phyloP scores from a whole-genome alignment of 345 rosid species.

The Hibiscus trionum region DNA sequence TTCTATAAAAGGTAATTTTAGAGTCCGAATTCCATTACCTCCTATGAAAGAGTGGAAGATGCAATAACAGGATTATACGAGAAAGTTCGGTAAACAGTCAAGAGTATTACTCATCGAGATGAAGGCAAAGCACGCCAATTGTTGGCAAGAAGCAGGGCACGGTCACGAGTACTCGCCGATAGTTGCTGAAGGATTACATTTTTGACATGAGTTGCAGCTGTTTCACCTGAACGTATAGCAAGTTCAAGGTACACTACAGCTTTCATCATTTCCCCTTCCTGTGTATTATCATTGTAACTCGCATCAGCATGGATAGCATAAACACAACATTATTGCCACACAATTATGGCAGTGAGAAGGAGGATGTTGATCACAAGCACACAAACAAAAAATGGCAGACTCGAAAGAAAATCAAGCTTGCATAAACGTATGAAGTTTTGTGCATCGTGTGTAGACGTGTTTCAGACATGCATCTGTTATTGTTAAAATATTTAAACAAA shows the following conservation, averaged over 20 bases:
- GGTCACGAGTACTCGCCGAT: slow-evolving; percentile 53
- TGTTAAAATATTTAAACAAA: background rate
- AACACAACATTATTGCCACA: background rate
- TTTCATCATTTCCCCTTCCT: slow-evolving; percentile 78
- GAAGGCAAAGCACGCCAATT: slow-evolving; percentile 47
- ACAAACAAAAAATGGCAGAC: background rate
- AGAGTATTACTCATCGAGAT: slow-evolving; percentile 25
- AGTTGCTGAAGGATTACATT: slow-evolving; percentile 55
- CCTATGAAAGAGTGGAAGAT: background rate
- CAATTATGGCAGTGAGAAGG: background rate
- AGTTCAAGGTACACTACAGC: slow-evolving; percentile 83
- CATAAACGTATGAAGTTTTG: background rate
- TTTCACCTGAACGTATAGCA: slow-evolving; percentile 79
- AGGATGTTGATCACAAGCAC: background rate
- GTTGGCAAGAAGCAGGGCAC: slow-evolving; percentile 46
- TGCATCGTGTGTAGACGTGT: background rate
- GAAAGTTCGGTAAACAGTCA: background rate
- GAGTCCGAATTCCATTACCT: background rate
- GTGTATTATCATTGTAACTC: slow-evolving; percentile 5
- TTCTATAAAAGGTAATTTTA: too few relatives aligned
- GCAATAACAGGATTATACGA: background rate
- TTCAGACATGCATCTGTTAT: background rate
- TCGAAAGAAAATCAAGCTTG: background rate
- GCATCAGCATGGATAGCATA: too few relatives aligned
- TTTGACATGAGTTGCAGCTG: slow-evolving; percentile 65